These are phyloP conservation scores for Arctium minus DNA, from an alignment of 129 eudicot species.

Conservation along the genomic window DNA sequence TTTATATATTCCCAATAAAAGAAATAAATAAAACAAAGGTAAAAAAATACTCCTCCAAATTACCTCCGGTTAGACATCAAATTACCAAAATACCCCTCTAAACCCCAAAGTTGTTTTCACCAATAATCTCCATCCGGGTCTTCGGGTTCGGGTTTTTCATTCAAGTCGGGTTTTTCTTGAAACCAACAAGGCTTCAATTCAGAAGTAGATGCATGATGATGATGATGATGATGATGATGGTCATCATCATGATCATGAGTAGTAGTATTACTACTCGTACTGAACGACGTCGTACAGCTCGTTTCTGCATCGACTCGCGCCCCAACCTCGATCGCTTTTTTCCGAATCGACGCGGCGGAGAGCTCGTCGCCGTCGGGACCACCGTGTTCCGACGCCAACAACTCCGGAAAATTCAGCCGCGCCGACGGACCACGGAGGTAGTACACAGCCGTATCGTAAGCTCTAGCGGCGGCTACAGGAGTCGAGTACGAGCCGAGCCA, in stretches of 20 bases:
- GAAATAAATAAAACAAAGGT: background rate
- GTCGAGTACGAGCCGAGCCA: conserved; percentile 67
- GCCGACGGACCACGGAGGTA: conserved; percentile 64
- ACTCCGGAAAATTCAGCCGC: conserved; percentile 44
- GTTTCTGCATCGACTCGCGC: conserved; percentile 46
- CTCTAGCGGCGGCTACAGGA: conserved; percentile 55
- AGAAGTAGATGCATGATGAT: conserved; percentile 9
- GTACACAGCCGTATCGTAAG: conserved; percentile 57
- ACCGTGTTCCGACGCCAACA: conserved; percentile 12
- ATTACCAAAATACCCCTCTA: conserved; percentile 13
- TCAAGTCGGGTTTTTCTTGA: conserved; percentile 75
- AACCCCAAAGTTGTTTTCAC: background rate
- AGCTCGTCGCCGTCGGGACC: conserved; percentile 27
- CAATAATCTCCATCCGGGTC: conserved; percentile 49
- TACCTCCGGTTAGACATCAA: background rate
- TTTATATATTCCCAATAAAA: background rate
- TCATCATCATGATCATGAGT: background rate
- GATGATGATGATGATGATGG: conserved; percentile 1
- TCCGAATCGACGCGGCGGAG: conserved; percentile 42
- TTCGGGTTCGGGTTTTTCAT: conserved; percentile 77
- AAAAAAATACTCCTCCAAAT: conserved; percentile 2
- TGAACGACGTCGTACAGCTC: conserved; percentile 14
- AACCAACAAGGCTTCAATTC: conserved; percentile 54
- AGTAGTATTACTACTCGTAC: conserved; percentile 7
- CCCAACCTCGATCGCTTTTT: conserved; percentile 51